These are phyloP conservation scores for Rickenella mellea DNA, from an alignment of 768 basidiomycete genomes.

Conservation along the genomic window DNA sequence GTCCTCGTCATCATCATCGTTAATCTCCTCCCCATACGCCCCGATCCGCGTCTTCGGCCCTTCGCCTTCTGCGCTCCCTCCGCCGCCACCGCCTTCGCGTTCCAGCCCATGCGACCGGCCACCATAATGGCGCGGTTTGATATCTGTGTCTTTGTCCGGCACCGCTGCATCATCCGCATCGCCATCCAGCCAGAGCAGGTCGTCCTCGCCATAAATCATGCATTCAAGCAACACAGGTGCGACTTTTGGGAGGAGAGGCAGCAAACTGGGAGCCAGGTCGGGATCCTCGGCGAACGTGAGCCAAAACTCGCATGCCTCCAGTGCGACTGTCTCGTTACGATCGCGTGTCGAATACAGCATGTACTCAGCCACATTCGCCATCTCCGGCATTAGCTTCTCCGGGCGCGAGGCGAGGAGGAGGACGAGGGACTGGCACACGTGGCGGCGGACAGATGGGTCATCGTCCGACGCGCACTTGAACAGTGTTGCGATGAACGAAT, in stretches of 20 bases:
- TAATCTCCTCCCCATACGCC: slow-evolving; percentile 73
- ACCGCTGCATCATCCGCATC: slow-evolving; percentile 77
- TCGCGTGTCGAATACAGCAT: slow-evolving; percentile 99
- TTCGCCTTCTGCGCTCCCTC: slow-evolving; percentile 22
- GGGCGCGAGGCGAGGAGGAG: slow-evolving; percentile 87
- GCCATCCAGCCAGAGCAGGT: slow-evolving; percentile 88
- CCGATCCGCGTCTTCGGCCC: slow-evolving; percentile 36
- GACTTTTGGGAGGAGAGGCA: slow-evolving; percentile 82
- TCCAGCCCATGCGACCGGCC: slow-evolving; percentile 80
- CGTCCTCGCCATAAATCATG: slow-evolving; percentile 95
- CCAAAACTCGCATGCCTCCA: slow-evolving; percentile 99
- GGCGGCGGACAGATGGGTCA: slow-evolving; percentile 84
- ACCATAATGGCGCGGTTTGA: slow-evolving; percentile 92
- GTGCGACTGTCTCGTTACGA: slow-evolving; percentile 90
- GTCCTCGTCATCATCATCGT: slow-evolving; percentile 82
- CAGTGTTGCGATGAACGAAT: slow-evolving; percentile 83
- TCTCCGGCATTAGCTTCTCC: slow-evolving; percentile 94
- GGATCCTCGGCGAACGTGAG: slow-evolving; percentile 95
- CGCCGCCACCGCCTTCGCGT: slow-evolving; percentile 43
- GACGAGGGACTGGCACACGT: slow-evolving; percentile 93
- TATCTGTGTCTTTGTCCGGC: slow-evolving; percentile 90
- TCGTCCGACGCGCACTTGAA: slow-evolving; percentile 95
- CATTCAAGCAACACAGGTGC: slow-evolving; percentile 93
- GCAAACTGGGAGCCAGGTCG: slow-evolving; percentile 74
- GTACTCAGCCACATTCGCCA: slow-evolving; percentile 92